Evolutionary conservation across 176 grass and related monocot genomes (phyloP).

Genomic region (Rhipidocladum racemiflorum): DNA sequence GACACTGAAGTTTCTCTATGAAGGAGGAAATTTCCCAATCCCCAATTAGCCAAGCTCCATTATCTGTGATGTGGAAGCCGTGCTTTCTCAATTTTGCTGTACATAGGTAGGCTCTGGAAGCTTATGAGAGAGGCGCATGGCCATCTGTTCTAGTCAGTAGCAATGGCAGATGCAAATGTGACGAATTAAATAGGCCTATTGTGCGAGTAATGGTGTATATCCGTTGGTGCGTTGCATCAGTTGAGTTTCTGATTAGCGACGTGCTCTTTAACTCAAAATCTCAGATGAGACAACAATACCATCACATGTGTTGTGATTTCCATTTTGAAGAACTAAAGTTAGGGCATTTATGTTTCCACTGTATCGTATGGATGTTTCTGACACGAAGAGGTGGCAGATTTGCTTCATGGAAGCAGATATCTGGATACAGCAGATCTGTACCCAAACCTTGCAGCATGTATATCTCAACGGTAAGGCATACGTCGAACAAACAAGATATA

Average conservation of each 20-base stretch:
- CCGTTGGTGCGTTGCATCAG: not conserved
- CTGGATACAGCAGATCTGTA: not conserved
- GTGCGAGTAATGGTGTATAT: not conserved
- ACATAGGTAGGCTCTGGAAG: conserved; percentile 14
- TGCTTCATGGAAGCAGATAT: not conserved
- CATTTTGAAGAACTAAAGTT: not conserved
- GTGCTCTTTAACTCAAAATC: not conserved
- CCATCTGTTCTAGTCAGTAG: not conserved
- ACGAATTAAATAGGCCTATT: not conserved
- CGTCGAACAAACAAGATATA: not conserved
- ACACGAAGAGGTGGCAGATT: not conserved
- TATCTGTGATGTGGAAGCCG: not conserved
- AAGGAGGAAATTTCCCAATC: not conserved
- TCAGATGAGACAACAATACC: not conserved
- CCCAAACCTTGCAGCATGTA: not conserved
- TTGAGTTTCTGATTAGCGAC: not conserved
- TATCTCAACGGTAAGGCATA: not conserved
- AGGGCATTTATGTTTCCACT: not conserved
- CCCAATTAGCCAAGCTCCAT: not conserved
- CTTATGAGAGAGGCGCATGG: not conserved
- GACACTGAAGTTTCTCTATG: not conserved
- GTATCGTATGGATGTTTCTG: not conserved
- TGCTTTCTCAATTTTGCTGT: not conserved
- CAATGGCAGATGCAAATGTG: not conserved
- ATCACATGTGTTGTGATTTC: not conserved